Evolutionary conservation across 306 rosid species (phyloP).

Genomic region (Cucurbita ficifolia): DNA sequence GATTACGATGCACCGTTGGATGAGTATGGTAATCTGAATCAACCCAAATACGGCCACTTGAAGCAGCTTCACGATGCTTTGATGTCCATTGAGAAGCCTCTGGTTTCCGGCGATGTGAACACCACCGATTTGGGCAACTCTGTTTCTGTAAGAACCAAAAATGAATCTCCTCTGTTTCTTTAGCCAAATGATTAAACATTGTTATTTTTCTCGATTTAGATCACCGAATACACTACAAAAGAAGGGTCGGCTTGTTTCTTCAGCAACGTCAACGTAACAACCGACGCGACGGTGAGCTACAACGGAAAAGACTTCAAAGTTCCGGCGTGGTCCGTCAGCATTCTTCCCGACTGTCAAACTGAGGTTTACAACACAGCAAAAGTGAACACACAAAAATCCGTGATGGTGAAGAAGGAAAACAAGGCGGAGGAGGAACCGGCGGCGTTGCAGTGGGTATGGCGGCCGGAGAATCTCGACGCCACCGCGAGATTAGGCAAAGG

Average conservation of each 20-base stretch:
- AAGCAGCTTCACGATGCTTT: not conserved
- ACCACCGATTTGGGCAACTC: too few relatives aligned
- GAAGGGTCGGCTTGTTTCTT: not conserved
- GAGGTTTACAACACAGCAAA: conserved; percentile 45
- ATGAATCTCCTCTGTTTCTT: too few relatives aligned
- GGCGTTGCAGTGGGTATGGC: conserved; percentile 37
- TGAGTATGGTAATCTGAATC: conserved; percentile 52
- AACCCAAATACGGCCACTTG: not conserved
- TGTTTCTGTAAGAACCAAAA: too few relatives aligned
- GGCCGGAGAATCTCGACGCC: conserved; percentile 24
- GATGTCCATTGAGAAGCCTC: not conserved
- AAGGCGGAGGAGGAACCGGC: conserved; percentile 26
- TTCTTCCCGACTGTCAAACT: conserved; percentile 34
- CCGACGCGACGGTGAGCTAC: conserved; percentile 28
- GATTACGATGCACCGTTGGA: conserved; percentile 89
- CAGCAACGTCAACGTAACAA: conserved; percentile 22
- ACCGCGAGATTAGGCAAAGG: conserved; percentile 12
- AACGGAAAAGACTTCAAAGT: conserved; percentile 10
- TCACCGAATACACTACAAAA: not conserved
- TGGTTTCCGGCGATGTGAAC: too few relatives aligned
- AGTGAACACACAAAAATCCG: conserved; percentile 42
- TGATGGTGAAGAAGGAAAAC: conserved; percentile 21
- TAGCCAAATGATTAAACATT: too few relatives aligned
- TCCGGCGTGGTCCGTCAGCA: conserved; percentile 59
- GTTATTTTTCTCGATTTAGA: too few relatives aligned